Evolutionary conservation across 306 rosid species (phyloP).

Genomic region (Sphenostylis stenocarpa): DNA sequence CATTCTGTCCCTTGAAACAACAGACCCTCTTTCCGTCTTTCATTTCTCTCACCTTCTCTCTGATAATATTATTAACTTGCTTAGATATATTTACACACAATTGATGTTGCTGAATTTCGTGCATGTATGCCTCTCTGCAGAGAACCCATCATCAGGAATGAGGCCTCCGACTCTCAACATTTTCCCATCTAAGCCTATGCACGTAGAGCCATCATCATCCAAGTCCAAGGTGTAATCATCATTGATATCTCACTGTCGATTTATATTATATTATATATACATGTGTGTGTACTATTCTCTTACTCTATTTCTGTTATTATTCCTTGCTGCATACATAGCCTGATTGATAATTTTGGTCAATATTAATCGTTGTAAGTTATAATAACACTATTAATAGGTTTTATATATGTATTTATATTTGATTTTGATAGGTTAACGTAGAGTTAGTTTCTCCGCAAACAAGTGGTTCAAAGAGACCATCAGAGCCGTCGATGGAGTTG

Average conservation of each 20-base stretch:
- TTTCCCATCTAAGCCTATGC: conserved; percentile 98
- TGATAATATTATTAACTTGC: neutral
- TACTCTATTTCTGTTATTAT: neutral
- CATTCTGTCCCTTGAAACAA: conserved; percentile 29
- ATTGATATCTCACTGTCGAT: neutral
- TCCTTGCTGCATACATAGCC: neutral
- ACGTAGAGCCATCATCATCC: conserved; percentile 68
- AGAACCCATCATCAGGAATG: conserved; percentile 60
- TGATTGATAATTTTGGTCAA: neutral
- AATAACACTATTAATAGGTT: neutral
- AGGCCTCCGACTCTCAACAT: conserved; percentile 96
- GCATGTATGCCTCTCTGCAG: conserved; percentile 41
- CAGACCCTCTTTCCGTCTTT: neutral
- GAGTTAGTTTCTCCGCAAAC: conserved; percentile 53
- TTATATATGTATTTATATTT: neutral
- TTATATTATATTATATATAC: neutral
- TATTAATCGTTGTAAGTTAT: neutral
- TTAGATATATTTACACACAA: neutral
- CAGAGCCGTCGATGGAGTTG: conserved; percentile 70
- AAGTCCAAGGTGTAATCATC: conserved; percentile 52
- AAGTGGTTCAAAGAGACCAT: conserved; percentile 66
- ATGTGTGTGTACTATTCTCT: neutral
- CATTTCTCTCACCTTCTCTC: conserved; percentile 14
- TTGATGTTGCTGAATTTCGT: conserved; percentile 29
- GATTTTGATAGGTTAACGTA: conserved; percentile 39